phyloP scores from a whole-genome alignment of 129 eudicot species.

The Kitagawia praeruptora region DNA sequence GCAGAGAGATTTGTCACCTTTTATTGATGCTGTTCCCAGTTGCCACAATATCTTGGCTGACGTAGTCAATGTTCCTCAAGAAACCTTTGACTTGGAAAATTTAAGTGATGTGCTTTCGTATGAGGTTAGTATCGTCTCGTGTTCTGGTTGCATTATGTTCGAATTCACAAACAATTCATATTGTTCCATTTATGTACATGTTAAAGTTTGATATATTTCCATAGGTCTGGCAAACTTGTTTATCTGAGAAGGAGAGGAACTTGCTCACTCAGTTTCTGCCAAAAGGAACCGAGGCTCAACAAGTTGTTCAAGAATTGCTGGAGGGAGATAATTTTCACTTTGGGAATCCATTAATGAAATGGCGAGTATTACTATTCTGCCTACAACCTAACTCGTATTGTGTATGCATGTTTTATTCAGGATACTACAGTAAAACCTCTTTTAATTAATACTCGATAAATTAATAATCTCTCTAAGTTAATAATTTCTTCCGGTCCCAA shows the following conservation, averaged over 20 bases:
- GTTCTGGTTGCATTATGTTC: background rate
- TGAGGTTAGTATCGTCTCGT: conserved; percentile 47
- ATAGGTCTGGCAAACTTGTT: conserved; percentile 75
- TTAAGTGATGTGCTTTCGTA: conserved; percentile 50
- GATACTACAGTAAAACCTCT: too few relatives aligned
- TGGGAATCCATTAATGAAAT: conserved; percentile 67
- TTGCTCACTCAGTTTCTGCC: conserved; percentile 75
- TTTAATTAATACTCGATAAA: too few relatives aligned
- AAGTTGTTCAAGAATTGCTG: conserved; percentile 52
- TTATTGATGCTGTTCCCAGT: conserved; percentile 30
- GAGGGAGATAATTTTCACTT: conserved; percentile 65
- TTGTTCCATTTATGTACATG: background rate
- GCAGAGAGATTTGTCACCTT: conserved; percentile 46
- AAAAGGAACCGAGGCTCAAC: conserved; percentile 43
- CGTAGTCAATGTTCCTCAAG: conserved; percentile 59
- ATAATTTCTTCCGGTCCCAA: too few relatives aligned
- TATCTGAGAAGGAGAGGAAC: conserved; percentile 65
- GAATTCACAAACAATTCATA: background rate
- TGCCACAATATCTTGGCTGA: conserved; percentile 51
- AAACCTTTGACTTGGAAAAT: conserved; percentile 50
- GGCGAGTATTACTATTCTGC: conserved; percentile 36
- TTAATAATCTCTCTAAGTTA: too few relatives aligned
- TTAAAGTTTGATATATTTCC: conserved; percentile 1
- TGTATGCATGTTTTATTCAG: background rate
- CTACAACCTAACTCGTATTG: background rate